Base-by-base conservation (phyloP, 495 filamentous ascomycete species). In the Daldinia caldariorum region DNA sequence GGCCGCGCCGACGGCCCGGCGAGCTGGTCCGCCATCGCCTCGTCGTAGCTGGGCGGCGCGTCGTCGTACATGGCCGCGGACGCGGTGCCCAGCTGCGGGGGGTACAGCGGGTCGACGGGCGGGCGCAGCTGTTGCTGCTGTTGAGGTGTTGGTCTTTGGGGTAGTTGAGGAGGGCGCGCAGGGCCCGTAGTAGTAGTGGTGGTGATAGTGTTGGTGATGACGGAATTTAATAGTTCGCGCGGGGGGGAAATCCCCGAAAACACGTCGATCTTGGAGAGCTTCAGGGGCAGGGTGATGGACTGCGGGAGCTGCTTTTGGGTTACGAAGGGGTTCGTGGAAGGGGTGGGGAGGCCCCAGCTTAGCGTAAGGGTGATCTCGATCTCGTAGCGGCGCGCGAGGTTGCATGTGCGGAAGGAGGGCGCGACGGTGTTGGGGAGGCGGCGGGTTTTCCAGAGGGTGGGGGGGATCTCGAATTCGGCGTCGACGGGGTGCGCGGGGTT, bases 201-300 rank as follows among this genome's bases (percentile, higher is more conserved):
- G 3, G 3, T 26, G 26, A 26, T 26, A 26, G 26, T 1, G 26
- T 26, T 57, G 20, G 60, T 32, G 54, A 26, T 16, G 71, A 67
- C 45, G 76, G 77, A 88, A 61, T 91, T 86, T 59, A 97, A 77
- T 12, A 97, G 88, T 37, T 88, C 89, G 41, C 84, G 78, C 3
- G 94, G 94, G 0, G 94, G 94, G n/a, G 84, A 80, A 47, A 97
- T 94, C 74, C 95, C 95, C n/a, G 93, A 97, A 79, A 86, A 97
- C 51, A 99, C 87, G 49, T 92, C 81, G 65, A 95, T 84, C 39
- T 74, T 73, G 66, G 89, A 89, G 77, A 97, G 89, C 59, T 89
- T 84, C 18, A 98, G 82, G 18, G 92, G 90, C 5, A 97, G 86
- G 63, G 91, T 83, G 29, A 92, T 85, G 43, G 88, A 80, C 75